Conservation (phyloP, 1,284 basidiomycete genomes). For the Cryptococcus sp. region DNA sequence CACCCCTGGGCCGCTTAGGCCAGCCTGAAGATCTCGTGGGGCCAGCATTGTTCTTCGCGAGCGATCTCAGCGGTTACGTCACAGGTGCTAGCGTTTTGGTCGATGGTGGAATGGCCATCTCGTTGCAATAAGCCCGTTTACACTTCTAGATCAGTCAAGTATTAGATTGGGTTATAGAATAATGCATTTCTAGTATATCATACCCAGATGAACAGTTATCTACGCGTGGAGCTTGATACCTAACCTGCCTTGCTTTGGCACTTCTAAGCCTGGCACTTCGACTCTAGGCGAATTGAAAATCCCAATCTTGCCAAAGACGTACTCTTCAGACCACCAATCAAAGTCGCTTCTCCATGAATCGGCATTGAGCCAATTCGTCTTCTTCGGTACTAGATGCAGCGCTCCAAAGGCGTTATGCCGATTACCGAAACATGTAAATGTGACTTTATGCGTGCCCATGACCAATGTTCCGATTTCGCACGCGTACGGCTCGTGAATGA, state of each 20-base stretch:
- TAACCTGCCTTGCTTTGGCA: slow-evolving; percentile 20
- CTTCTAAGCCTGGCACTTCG: slow-evolving; percentile 23
- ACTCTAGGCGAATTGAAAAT: slow-evolving; percentile 30
- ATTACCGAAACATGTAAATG: slow-evolving; percentile 32
- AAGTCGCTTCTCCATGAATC: slow-evolving; percentile 33
- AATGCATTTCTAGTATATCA: no score
- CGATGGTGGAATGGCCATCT: slow-evolving; percentile 76
- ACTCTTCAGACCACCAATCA: slow-evolving; percentile 38
- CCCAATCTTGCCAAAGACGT: slow-evolving; percentile 24
- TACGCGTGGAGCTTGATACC: slow-evolving; percentile 13
- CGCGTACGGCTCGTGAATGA: slow-evolving; percentile 25
- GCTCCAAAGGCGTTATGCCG: slow-evolving; percentile 33
- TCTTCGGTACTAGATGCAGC: slow-evolving; percentile 27
- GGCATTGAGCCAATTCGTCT: slow-evolving; percentile 36
- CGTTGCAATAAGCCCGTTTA: slow-evolving; percentile 61
- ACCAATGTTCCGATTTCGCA: slow-evolving; percentile 15
- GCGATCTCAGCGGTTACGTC: slow-evolving; percentile 69
- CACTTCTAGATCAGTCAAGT: no score
- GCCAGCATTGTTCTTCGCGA: slow-evolving; percentile 72
- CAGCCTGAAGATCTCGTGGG: slow-evolving; percentile 75
- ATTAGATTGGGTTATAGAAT: no score
- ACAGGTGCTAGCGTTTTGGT: slow-evolving; percentile 60
- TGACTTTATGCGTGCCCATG: slow-evolving; percentile 19
- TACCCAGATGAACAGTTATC: no score
- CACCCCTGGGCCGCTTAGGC: slow-evolving; percentile 69